Conservation (phyloP, 164 flowering plant species). For the Cinnamomum micranthum region DNA sequence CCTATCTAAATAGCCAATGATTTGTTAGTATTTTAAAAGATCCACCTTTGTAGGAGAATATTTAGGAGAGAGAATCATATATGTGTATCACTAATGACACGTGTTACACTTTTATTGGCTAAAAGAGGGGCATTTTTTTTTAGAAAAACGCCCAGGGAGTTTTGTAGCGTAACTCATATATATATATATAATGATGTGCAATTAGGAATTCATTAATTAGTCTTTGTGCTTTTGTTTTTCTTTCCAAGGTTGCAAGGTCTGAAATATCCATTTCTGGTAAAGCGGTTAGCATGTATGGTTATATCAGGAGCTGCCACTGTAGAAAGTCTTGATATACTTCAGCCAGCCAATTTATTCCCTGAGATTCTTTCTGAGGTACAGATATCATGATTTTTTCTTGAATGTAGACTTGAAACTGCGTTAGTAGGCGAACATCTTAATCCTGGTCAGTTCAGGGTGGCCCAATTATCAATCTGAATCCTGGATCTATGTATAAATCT, state of each 20-base stretch:
- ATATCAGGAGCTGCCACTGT: slow-evolving; percentile 59
- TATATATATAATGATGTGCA: background rate
- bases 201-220: background rate
- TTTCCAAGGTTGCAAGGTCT: slow-evolving; percentile 52
- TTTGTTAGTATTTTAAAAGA: too few species aligned
- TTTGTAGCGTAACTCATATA: background rate
- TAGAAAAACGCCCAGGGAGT: too few species aligned
- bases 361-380: slow-evolving; percentile 54
- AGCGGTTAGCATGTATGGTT: slow-evolving; percentile 89
- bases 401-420: background rate
- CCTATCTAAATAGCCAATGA: too few species aligned
- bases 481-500: too few species aligned
- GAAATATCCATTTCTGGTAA: slow-evolving; percentile 84
- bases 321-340: slow-evolving; percentile 72
- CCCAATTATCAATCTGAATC: too few species aligned
- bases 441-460: too few species aligned
- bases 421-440: too few species aligned
- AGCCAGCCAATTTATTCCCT: slow-evolving; percentile 55
- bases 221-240: background rate
- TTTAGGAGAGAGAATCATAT: too few species aligned
- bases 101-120: too few species aligned
- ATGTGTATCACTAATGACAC: too few species aligned
- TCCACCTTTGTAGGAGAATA: too few species aligned
- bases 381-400: background rate
- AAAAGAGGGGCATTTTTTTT: too few species aligned